Evolutionary conservation across 441 rosid genomes (phyloP), one percentile per base, ranked within the genome.

Genomic region (Gossypium aridum): DNA sequence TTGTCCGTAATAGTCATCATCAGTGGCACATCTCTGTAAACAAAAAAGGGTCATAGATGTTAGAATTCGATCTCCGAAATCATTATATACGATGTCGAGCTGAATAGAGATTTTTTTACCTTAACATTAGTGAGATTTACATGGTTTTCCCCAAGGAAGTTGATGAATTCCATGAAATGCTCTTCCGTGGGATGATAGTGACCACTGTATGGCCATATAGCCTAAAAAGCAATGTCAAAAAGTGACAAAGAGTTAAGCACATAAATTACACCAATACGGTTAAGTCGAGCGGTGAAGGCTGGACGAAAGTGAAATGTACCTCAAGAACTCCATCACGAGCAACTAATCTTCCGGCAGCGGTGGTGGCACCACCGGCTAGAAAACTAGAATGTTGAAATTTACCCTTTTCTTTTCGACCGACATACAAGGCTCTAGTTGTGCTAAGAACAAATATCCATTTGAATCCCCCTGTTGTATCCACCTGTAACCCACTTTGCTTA

Each of bases 151-250:
- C 78, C 75, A 3, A 95, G 90, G 75, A 89, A 95, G 76, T 76
- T 56, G 12, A 93, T 81, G 82, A 95, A 95, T 66, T 89, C 99
- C 82, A 34, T 78, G 77, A 95, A 93, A 64, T 95, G 87, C 37
- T 90, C 97, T 66, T 93, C 98, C 0, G 97, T 95, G 12, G 98
- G 99, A 61, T 70, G 97, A 76, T 95, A 95, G 78, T 95, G 98
- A 56, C 99, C 98, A 59, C 99, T 95, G 68, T 95, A 93, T 0
- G 98, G 97, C 99, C 98, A 95, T 37, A 95, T 85, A 57, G 98
- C 98, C 91, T 90, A 66, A 26, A 80, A 75, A 45, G 20, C 8
- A 64, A 64, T 17, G 23, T 2, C 59, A 72, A 12, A 3, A 63
- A 63, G 9, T 20, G 9, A 64, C 5, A 25, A 51, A 65, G 0